Conservation (phyloP, 208 protist genomes). For the Novymonas esmeraldas region DNA sequence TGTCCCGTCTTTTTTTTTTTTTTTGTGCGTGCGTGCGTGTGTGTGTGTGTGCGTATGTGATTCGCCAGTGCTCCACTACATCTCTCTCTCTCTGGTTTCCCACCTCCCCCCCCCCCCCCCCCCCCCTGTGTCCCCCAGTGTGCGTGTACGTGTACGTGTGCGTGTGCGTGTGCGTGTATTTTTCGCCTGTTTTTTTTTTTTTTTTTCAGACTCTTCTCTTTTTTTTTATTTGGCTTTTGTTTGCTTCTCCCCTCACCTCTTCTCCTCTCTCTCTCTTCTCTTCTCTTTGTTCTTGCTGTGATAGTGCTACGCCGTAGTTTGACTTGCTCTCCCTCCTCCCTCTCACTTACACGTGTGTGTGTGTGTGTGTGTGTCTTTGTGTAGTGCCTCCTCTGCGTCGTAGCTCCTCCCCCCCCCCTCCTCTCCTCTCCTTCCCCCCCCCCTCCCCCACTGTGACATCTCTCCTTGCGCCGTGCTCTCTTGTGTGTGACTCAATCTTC, state of each 20-base stretch:
- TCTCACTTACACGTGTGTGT: background rate
- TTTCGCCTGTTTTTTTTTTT: constrained; percentile 2
- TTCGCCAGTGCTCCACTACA: background rate
- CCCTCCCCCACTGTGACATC: background rate
- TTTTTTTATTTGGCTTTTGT: background rate
- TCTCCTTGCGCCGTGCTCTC: background rate
- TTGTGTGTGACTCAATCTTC: background rate
- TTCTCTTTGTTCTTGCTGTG: constrained; percentile 1
- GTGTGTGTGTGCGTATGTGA: background rate
- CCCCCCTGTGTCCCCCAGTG: background rate
- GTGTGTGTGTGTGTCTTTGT: background rate
- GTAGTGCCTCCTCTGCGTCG: background rate
- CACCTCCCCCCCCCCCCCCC: background rate
- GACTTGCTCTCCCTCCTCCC: background rate
- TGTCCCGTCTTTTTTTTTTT: background rate
- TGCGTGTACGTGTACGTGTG: background rate
- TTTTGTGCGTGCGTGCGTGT: background rate
- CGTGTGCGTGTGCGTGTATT: constrained; percentile 5
- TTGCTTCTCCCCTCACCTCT: background rate
- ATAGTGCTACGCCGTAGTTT: background rate
- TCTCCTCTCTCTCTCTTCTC: background rate
- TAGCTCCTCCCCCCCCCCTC: background rate
- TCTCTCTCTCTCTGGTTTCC: background rate
- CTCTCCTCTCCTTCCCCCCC: constrained; percentile 2
- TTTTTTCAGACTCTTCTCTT: background rate